Percentiles rank a stretch among this genome's conserved stretches.
Evolutionary conservation across 2,329 filamentous ascomycete genomes (phyloP).

Genomic region (Cadophora sp.): DNA sequence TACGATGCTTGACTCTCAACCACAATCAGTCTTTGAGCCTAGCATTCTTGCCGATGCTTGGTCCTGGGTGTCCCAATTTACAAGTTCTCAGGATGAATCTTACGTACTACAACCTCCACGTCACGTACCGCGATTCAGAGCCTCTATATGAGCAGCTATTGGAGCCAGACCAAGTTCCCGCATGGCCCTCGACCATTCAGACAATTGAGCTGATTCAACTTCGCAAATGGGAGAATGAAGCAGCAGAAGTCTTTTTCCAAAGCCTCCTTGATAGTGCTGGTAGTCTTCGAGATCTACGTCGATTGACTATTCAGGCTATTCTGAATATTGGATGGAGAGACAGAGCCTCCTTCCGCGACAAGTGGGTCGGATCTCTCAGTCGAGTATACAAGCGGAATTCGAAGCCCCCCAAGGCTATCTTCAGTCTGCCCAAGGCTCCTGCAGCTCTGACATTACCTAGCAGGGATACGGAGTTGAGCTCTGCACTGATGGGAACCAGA

Average conservation of each 20-base stretch:
- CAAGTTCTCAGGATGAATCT: conserved; percentile 78
- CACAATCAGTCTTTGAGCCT: conserved; percentile 83
- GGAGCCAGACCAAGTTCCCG: conserved; percentile 68
- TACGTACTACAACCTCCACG: conserved; percentile 75
- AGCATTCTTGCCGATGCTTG: conserved; percentile 73
- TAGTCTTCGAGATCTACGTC: conserved; percentile 69
- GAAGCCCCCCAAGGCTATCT: conserved; percentile 39
- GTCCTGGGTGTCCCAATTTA: conserved; percentile 71
- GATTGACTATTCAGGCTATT: conserved; percentile 74
- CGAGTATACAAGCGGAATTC: conserved; percentile 66
- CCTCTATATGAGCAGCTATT: conserved; percentile 77
- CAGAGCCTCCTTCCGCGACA: conserved; percentile 77
- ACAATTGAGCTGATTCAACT: conserved; percentile 78
- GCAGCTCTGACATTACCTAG: background rate
- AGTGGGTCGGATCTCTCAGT: conserved; percentile 76
- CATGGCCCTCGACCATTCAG: conserved; percentile 78
- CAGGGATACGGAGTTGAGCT: background rate
- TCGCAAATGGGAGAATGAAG: conserved; percentile 72
- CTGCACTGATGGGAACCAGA: background rate
- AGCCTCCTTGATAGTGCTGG: conserved; percentile 78
- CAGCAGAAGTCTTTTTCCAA: conserved; percentile 78
- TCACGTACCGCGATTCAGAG: conserved; percentile 72
- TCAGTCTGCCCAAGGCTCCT: background rate
- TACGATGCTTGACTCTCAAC: conserved; percentile 72
- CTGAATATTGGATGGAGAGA: conserved; percentile 83